These are phyloP conservation scores for Thalassiosira hispida DNA, from an alignment of 352 stramenopile genomes.

Conservation along the genomic window DNA sequence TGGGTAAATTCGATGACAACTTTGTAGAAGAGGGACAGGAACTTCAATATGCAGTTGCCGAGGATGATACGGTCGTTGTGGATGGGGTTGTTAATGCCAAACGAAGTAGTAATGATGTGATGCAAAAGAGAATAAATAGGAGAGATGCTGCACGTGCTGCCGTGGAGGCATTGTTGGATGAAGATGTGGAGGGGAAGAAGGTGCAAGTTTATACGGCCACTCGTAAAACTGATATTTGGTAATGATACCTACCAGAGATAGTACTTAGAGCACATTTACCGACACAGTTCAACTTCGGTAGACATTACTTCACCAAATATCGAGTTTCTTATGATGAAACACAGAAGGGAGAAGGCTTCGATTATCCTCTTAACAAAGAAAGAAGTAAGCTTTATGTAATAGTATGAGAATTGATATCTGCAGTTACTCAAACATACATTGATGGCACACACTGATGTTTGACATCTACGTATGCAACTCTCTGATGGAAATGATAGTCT, in stretches of 20 bases:
- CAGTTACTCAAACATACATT: too few species aligned
- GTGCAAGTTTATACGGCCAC: constrained; percentile 50
- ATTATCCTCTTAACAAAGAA: too few species aligned
- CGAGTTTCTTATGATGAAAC: too few species aligned
- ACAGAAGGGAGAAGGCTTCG: too few species aligned
- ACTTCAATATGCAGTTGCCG: constrained; percentile 34
- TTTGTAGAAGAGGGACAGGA: constrained; percentile 73
- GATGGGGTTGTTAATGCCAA: constrained; percentile 27
- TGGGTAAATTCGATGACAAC: constrained; percentile 79
- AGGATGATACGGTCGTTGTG: constrained; percentile 34
- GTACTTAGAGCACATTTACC: too few species aligned
- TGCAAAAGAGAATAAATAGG: constrained; percentile 70
- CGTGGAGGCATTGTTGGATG: constrained; percentile 67
- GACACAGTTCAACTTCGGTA: too few species aligned
- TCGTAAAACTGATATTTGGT: constrained; percentile 27
- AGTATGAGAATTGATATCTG: too few species aligned
- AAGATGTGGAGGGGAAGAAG: constrained; percentile 62
- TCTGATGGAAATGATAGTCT: too few species aligned
- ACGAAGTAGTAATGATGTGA: constrained; percentile 10
- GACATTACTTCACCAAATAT: too few species aligned
- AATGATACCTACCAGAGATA: neutral
- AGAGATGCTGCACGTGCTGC: constrained; percentile 74
- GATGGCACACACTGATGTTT: too few species aligned
- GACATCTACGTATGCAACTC: too few species aligned
- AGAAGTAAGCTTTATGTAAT: too few species aligned